Base-by-base conservation (phyloP, 352 stramenopile species). In the Pythium myriotylum region DNA sequence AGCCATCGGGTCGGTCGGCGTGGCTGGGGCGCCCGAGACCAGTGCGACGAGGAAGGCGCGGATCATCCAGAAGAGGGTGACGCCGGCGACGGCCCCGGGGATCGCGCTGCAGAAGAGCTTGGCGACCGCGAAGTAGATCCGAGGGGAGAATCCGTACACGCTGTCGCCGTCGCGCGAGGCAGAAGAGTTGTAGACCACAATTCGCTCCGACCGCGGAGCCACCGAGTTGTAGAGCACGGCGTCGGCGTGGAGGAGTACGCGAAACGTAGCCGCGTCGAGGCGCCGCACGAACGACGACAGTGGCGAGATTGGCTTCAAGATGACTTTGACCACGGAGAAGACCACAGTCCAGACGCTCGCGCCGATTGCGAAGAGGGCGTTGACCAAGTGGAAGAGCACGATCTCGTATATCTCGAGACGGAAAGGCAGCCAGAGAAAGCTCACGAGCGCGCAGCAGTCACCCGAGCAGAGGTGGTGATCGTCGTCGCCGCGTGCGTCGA, bases 221-320 rank as follows among this genome's bases (percentile, higher is more conserved):
- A 89, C 65, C 19, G 78, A 81, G 66, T 91, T 91, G 67, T 86
- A 85, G 7, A 91, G 74, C 19, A 42, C 51, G 17, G 76, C 76
- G 51, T 91, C 81, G 2, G 58, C 22, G 27, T 68, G 52, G 37
- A 89, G 59, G 35, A 88, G 64, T 40, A 43, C 43, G 13, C 62
- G 67, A 20, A 91, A 57, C 53, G 64, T 65, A 29, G 42, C 52
- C 23, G 40, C 73, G 33, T 81, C 76, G 24, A 67, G n/a, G 23
- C 58, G 65, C 1, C 58, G 68, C 6, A 81, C 67, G 1, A 39
- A 29, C 27, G 40, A 16, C 16, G 32, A 20, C 35, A 57, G 66
- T 24, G 32, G 16, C 2, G 53, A 22, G 16, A 60, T 10, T 0
- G 43, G 66, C 12, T 45, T 56, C 17, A 68, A 9, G 7, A 43